Evolutionary conservation across 2,329 filamentous ascomycete genomes (phyloP), one percentile per base, ranked within the genome.

Genomic region (Colletotrichum sansevieriae): DNA sequence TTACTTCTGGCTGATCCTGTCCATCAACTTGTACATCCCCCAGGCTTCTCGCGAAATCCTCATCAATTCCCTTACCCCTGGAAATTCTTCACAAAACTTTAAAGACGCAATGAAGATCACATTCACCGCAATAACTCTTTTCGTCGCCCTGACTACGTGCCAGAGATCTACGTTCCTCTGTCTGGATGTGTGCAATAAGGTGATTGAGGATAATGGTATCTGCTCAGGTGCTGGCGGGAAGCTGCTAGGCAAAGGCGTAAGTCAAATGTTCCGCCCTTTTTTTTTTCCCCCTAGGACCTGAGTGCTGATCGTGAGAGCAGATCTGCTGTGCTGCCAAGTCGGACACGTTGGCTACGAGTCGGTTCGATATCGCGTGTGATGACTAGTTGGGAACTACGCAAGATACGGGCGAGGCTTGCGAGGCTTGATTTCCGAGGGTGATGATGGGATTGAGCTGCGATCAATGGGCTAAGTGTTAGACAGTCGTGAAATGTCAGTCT

Each of bases 201-300:
- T 63, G 18, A 37, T 66, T 8, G 11, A 33, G 25, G 59, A 67
- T 13, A 35, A 11, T 15, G 18, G 25, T 1, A 44, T 67, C 11
- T 67, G 65, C 8, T 52, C 65, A 1, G 37, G 51, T 9, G 22
- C 59, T 10, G 59, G 59, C 12, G 65, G 65, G 6, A 20, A 25
- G 20, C 44, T 29, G 13, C 52, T 67, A 11, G 65, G 65, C 35
- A 58, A 20, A 9, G 65, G 65, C 10, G 65, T 67, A 39, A 41
- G 64, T n/a, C n/a, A n/a, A n/a, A n/a, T n/a, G n/a, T n/a, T n/a
- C n/a, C n/a, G n/a, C n/a, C n/a, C n/a, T n/a, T n/a, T n/a, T n/a
- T n/a, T n/a, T n/a, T n/a, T n/a, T n/a, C n/a, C n/a, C n/a, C n/a
- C n/a, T n/a, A n/a, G n/a, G n/a, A 63, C 11, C 2, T 47, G 29